These are phyloP conservation scores for Saussurea involucrata DNA, from an alignment of 129 eudicot genomes.

Conservation along the genomic window DNA sequence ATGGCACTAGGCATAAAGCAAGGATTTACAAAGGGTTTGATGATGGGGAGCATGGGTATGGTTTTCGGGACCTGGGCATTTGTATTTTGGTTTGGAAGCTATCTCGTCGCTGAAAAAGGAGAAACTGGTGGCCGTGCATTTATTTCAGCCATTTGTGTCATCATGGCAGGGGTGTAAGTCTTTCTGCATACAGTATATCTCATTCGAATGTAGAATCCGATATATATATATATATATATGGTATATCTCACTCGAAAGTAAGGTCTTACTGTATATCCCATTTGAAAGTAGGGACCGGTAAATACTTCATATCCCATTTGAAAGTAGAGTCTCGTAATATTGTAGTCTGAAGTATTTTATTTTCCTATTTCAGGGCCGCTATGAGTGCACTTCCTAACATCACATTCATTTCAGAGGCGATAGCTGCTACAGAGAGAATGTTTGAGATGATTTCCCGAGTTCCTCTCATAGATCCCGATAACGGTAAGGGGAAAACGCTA, in stretches of 20 bases:
- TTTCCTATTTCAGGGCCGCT: conserved; percentile 41
- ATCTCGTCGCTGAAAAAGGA: conserved; percentile 54
- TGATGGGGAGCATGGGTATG: conserved; percentile 83
- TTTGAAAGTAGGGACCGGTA: not conserved
- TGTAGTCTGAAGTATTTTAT: not conserved
- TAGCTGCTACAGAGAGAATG: conserved; percentile 38
- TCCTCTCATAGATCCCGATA: conserved; percentile 54
- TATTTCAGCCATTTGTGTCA: conserved; percentile 44
- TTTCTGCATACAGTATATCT: not conserved
- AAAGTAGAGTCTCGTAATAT: not conserved
- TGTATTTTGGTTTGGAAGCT: conserved; percentile 64
- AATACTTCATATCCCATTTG: not conserved
- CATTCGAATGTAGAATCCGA: not conserved
- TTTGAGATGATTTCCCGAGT: conserved; percentile 51
- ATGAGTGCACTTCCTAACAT: conserved; percentile 68
- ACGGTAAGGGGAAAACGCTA: conserved; percentile 40
- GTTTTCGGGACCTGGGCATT: conserved; percentile 72
- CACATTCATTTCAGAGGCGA: conserved; percentile 56
- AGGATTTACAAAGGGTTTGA: conserved; percentile 65
- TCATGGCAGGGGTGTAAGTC: conserved; percentile 73
- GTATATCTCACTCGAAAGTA: not conserved
- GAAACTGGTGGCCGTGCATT: conserved; percentile 71
- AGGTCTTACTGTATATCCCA: not conserved
- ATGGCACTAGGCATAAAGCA: conserved; percentile 55
- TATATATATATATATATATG: not conserved